Evolutionary conservation across 139 green algal species (phyloP).

Genomic region (Eudorina sp.): DNA sequence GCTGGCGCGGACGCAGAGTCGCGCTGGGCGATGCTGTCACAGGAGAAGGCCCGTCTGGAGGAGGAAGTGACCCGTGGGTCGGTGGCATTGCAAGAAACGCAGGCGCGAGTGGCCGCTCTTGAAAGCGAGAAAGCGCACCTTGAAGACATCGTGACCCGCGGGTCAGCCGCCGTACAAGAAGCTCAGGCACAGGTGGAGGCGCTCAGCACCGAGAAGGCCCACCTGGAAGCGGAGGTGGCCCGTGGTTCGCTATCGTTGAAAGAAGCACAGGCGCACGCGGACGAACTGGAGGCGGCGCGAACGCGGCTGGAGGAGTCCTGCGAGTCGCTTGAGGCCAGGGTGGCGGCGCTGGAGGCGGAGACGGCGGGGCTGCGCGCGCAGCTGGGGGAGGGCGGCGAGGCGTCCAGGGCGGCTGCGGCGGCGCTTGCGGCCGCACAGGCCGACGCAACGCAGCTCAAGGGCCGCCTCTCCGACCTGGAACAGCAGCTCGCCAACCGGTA

Average conservation of each 20-base stretch:
- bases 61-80: background rate
- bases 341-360: constrained; percentile 1
- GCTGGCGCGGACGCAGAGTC: background rate
- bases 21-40: background rate
- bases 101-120: background rate
- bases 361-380: background rate
- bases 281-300: background rate
- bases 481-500: background rate
- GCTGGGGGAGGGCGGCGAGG: background rate
- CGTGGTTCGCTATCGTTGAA: background rate
- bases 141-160: background rate
- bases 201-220: background rate
- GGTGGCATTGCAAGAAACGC: background rate
- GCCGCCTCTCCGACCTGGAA: constrained; percentile 15
- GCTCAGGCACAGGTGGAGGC: background rate
- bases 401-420: background rate
- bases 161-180: background rate
- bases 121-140: background rate
- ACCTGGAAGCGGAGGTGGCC: background rate
- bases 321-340: background rate
- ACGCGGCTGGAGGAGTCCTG: background rate
- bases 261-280: background rate
- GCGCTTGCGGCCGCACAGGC: background rate
- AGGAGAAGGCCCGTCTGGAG: constrained; percentile 1
- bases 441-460: background rate